These are phyloP conservation scores for Macroventuria anomochaeta DNA, from an alignment of 2,329 filamentous ascomycete genomes.

Conservation along the genomic window DNA sequence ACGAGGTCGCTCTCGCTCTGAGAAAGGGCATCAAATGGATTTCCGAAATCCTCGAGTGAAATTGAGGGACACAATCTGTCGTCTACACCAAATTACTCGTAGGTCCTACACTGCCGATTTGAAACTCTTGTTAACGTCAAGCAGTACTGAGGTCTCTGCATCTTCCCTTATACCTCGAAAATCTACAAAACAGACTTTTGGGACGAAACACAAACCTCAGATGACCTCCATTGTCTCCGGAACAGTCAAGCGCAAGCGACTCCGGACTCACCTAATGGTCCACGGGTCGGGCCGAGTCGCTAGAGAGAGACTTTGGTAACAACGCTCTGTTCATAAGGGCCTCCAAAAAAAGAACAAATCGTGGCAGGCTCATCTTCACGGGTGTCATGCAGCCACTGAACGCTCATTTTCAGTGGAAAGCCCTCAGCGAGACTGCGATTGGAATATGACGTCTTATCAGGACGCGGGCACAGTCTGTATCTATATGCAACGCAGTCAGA, in stretches of 20 bases:
- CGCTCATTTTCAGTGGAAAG: no score
- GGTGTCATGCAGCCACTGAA: no score
- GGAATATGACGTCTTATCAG: neutral
- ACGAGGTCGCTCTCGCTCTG: conserved; percentile 5
- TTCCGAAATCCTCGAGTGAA: conserved; percentile 11
- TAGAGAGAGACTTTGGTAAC: no score
- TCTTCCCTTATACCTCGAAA: neutral
- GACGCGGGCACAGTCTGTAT: conserved; percentile 3
- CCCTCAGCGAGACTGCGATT: no score
- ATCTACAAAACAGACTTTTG: conserved; percentile 10
- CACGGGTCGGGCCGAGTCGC: no score
- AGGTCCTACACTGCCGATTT: neutral
- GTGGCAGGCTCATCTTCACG: no score
- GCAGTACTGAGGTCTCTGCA: neutral
- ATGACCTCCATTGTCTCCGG: neutral
- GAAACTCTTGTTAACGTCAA: neutral
- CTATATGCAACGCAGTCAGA: conserved; percentile 10
- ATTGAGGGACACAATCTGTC: no score
- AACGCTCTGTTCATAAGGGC: no score
- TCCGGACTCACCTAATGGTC: neutral
- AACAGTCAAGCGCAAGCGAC: neutral
- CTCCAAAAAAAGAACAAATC: no score
- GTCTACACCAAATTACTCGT: neutral
- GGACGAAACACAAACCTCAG: neutral
- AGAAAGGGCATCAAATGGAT: conserved; percentile 18